These are phyloP conservation scores for Fragaria iinumae DNA, from an alignment of 306 rosid species.

Conservation along the genomic window DNA sequence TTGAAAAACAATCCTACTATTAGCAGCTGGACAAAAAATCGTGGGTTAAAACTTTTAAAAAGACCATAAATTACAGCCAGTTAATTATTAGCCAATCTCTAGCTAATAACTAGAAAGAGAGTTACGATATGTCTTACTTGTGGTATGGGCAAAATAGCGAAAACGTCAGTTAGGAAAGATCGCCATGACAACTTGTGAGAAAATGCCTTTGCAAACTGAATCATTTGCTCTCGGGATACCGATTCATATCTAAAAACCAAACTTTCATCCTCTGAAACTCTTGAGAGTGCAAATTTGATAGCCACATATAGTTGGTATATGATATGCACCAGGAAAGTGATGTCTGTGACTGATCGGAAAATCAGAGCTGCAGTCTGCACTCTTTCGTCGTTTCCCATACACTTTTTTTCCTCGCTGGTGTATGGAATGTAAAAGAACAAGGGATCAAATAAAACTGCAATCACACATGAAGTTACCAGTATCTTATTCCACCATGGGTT, in stretches of 20 bases:
- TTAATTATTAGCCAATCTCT: too few relatives aligned
- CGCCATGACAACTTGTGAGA: too few relatives aligned
- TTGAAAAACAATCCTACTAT: conserved; percentile 4
- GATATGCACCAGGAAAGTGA: not conserved
- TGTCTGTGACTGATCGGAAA: conserved; percentile 5
- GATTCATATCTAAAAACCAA: not conserved
- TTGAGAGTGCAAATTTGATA: not conserved
- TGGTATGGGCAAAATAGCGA: conserved; percentile 18
- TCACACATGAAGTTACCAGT: conserved; percentile 15
- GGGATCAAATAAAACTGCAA: conserved; percentile 17
- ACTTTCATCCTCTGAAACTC: not conserved
- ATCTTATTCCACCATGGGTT: conserved; percentile 21
- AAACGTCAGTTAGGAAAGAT: conserved; percentile 7
- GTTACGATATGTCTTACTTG: not conserved
- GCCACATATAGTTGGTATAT: not conserved
- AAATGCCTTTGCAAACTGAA: not conserved
- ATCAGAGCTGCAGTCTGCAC: not conserved
- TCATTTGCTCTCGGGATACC: not conserved
- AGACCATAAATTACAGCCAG: not conserved
- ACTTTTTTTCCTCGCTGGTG: not conserved
- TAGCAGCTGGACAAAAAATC: conserved; percentile 8
- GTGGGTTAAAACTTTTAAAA: not conserved
- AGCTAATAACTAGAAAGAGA: not conserved
- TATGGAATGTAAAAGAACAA: conserved; percentile 21
- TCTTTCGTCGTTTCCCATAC: not conserved